phyloP scores from a whole-genome alignment of 257 asterid genomes.

The Salvia rosmarinus region DNA sequence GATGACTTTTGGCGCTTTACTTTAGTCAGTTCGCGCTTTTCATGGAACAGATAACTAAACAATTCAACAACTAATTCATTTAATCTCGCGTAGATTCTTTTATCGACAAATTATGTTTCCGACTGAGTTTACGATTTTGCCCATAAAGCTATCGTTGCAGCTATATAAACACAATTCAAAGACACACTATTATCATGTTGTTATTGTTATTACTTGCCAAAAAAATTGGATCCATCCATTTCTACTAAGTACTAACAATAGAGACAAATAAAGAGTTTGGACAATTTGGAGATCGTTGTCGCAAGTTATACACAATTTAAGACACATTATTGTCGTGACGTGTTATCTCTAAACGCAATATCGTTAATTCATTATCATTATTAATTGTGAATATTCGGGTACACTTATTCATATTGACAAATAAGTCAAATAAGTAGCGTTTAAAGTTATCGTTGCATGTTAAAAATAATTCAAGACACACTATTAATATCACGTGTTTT shows the following conservation, averaged over 20 bases:
- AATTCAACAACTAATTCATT: background rate
- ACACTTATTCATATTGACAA: background rate
- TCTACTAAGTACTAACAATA: no score
- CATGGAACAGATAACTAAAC: conserved; percentile 17
- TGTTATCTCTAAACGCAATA: background rate
- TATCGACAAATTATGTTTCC: background rate
- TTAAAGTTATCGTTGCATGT: no score
- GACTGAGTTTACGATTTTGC: background rate
- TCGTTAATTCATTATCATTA: no score
- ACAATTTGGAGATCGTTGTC: no score
- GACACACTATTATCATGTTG: no score
- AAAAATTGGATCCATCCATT: no score
- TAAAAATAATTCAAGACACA: no score
- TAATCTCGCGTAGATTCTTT: background rate
- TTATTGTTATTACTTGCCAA: no score
- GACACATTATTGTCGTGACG: background rate
- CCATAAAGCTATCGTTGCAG: background rate
- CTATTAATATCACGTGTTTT: no score
- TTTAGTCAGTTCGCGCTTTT: conserved; percentile 20
- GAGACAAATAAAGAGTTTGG: no score
- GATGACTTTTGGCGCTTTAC: conserved; percentile 5
- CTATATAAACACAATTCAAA: no score
- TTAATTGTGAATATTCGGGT: background rate
- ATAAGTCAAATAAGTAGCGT: no score
- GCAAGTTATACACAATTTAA: background rate